A percentile compares a stretch with the other conserved stretches of the same genome.
Evolutionary conservation across 148 eudicot species (phyloP).

Genomic region (Silene uniflora): DNA sequence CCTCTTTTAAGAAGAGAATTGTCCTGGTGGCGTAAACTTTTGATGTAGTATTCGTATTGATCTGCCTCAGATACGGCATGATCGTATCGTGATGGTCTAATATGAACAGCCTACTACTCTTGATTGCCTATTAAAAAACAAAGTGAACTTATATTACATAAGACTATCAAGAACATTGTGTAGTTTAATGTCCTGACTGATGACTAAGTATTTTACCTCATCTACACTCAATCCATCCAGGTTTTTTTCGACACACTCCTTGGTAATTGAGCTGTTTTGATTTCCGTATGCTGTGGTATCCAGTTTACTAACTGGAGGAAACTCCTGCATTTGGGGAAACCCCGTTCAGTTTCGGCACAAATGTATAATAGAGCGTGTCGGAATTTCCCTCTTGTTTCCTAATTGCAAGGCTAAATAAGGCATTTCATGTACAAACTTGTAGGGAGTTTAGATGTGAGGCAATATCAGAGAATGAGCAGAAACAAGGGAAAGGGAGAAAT

Average conservation of each 20-base stretch:
- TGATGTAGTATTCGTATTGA: conserved; percentile 44
- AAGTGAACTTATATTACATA: background rate
- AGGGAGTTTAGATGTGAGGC: background rate
- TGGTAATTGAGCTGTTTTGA: conserved; percentile 55
- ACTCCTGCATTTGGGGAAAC: conserved; percentile 28
- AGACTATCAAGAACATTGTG: background rate
- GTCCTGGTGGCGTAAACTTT: conserved; percentile 72
- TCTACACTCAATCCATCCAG: conserved; percentile 50
- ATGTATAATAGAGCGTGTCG: background rate
- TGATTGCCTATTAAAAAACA: conserved; percentile 37
- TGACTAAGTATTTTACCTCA: conserved; percentile 39
- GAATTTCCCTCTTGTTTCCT: background rate
- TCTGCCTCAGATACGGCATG: conserved; percentile 62
- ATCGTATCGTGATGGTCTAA: conserved; percentile 63
- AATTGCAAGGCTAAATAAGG: background rate
- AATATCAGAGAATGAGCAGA: background rate
- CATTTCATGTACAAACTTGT: background rate
- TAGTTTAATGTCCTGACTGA: background rate
- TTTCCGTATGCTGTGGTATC: conserved; percentile 56
- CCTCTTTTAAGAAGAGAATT: conserved; percentile 51
- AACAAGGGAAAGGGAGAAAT: background rate
- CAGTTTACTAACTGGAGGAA: conserved; percentile 62
- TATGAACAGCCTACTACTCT: conserved; percentile 50
- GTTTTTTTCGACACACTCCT: conserved; percentile 40
- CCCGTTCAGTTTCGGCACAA: background rate